Evolutionary conservation across 2,329 filamentous ascomycete species (phyloP).

Genomic region (Macrophomina tecta): DNA sequence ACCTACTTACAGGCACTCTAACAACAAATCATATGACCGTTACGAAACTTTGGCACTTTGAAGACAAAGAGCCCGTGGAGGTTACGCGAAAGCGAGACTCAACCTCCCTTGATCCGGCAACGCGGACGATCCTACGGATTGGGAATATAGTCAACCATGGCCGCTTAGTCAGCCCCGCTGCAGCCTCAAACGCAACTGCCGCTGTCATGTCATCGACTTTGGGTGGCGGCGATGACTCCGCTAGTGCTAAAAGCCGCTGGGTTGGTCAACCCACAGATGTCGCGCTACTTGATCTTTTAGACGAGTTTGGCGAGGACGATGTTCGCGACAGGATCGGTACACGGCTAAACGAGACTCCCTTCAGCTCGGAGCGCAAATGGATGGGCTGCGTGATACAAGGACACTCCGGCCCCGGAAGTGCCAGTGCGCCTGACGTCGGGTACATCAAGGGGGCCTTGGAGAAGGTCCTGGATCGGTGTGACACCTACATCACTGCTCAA

Average conservation of each 20-base stretch:
- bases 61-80: slow-evolving; percentile 63
- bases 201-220: slow-evolving; percentile 87
- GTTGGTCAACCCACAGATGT: slow-evolving; percentile 97
- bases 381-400: slow-evolving; percentile 87
- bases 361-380: slow-evolving; percentile 98
- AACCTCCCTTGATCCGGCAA: slow-evolving; percentile 71
- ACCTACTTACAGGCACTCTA: slow-evolving; percentile 69
- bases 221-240: slow-evolving; percentile 57
- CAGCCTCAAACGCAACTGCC: slow-evolving; percentile 74
- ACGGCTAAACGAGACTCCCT: slow-evolving; percentile 84
- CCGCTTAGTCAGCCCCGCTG: slow-evolving; percentile 75
- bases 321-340: slow-evolving; percentile 84
- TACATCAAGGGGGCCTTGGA: slow-evolving; percentile 97
- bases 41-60: slow-evolving; percentile 95
- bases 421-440: slow-evolving; percentile 74
- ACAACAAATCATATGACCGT: slow-evolving; percentile 99
- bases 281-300: slow-evolving; percentile 91
- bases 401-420: slow-evolving; percentile 56
- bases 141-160: slow-evolving; percentile 98
- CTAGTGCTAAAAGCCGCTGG: slow-evolving; percentile 83
- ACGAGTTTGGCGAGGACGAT: slow-evolving; percentile 90
- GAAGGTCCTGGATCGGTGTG: slow-evolving; percentile 82
- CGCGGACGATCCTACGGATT: slow-evolving; percentile 81
- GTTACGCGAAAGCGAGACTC: slow-evolving; percentile 61
- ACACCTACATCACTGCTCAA: slow-evolving; percentile 86